A percentile compares a stretch with the other conserved stretches of the same genome.
Conservation (phyloP, 805 yeast genomes). For the Lipomyces sp. region DNA sequence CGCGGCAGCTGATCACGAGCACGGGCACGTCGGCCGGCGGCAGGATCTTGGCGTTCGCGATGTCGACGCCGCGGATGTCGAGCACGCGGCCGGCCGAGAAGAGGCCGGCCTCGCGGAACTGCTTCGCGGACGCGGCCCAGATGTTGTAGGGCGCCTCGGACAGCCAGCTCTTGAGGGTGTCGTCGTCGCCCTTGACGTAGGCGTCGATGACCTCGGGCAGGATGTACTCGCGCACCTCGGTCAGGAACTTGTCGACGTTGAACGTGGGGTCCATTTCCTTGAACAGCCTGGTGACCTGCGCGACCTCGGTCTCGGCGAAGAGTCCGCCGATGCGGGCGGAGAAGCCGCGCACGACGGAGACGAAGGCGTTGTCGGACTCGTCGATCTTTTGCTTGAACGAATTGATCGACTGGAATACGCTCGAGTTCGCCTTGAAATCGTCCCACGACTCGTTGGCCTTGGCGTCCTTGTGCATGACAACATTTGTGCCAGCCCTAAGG, state of each 20-base stretch:
- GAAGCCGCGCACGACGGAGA: constrained; percentile 74
- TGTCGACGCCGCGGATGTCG: constrained; percentile 93
- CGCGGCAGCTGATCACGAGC: constrained; percentile 88
- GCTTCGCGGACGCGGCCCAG: constrained; percentile 90
- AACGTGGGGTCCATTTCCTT: constrained; percentile 87
- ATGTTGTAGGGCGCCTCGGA: constrained; percentile 96
- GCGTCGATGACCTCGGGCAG: constrained; percentile 96
- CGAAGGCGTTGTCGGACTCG: constrained; percentile 89
- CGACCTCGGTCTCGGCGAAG: constrained; percentile 94
- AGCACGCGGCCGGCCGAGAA: constrained; percentile 87
- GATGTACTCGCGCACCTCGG: constrained; percentile 83
- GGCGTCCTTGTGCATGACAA: constrained; percentile 63
- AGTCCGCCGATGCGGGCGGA: constrained; percentile 78
- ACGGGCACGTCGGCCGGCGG: constrained; percentile 93
- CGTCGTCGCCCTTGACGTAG: constrained; percentile 85
- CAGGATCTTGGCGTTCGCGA: constrained; percentile 78
- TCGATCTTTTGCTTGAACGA: constrained; percentile 64
- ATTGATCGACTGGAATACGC: constrained; percentile 62
- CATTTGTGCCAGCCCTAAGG: constrained; percentile 2
- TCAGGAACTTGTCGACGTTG: constrained; percentile 70
- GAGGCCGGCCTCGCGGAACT: constrained; percentile 83
- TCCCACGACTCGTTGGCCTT: constrained; percentile 65
- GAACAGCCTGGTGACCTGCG: constrained; percentile 83
- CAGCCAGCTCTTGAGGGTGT: constrained; percentile 81
- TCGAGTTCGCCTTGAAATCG: constrained; percentile 62